These are phyloP conservation scores for Boletus edulis DNA, from an alignment of 768 basidiomycete genomes.

Conservation along the genomic window DNA sequence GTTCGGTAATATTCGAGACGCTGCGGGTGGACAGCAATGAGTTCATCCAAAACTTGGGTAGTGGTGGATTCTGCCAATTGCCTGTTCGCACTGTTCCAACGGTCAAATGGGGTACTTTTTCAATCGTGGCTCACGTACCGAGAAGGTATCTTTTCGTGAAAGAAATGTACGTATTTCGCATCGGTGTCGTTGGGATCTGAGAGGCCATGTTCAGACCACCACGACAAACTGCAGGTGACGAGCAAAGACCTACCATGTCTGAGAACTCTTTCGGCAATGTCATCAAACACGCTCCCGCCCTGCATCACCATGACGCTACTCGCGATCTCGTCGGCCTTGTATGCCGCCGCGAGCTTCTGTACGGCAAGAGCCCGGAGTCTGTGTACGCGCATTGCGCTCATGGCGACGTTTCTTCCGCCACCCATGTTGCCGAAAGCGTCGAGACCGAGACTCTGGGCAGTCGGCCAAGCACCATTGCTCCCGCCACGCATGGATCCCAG, in stretches of 20 bases:
- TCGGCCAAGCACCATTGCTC: slow-evolving; percentile 52
- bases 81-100: slow-evolving; percentile 39
- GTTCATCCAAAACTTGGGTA: slow-evolving; percentile 72
- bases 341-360: slow-evolving; percentile 83
- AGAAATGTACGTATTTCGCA: slow-evolving; percentile 89
- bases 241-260: slow-evolving; percentile 49
- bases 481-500: slow-evolving; percentile 60
- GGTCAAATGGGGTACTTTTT: slow-evolving; percentile 9
- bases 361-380: slow-evolving; percentile 78
- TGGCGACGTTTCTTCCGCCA: slow-evolving; percentile 70
- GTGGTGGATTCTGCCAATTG: slow-evolving; percentile 85
- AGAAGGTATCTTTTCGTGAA: slow-evolving; percentile 94
- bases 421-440: slow-evolving; percentile 52
- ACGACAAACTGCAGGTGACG: background rate
- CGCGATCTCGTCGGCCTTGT: slow-evolving; percentile 86
- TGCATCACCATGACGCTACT: slow-evolving; percentile 96
- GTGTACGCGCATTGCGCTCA: slow-evolving; percentile 85
- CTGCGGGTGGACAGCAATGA: slow-evolving; percentile 72
- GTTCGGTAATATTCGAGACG: slow-evolving; percentile 84
- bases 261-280: slow-evolving; percentile 85
- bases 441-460: slow-evolving; percentile 62
- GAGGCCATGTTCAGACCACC: background rate
- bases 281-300: slow-evolving; percentile 88
- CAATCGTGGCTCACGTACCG: slow-evolving; percentile 48
- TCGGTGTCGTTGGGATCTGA: slow-evolving; percentile 75